These are phyloP conservation scores for Noccaea caerulescens DNA, from an alignment of 345 rosid species.

Conservation along the genomic window DNA sequence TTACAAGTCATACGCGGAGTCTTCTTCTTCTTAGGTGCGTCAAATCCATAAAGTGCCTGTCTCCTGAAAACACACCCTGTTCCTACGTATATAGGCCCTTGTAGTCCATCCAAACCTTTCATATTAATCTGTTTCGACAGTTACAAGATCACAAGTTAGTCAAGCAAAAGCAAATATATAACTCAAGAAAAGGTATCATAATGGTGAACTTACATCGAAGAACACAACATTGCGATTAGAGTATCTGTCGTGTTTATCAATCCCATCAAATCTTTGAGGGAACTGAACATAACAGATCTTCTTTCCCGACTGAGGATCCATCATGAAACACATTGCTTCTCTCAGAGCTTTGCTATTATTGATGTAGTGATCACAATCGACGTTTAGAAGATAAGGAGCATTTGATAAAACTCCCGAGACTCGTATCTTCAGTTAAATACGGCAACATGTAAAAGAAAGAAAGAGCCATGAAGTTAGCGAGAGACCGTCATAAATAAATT, in stretches of 20 bases:
- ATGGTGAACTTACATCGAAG: constrained; percentile 65
- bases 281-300: constrained; percentile 81
- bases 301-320: constrained; percentile 82
- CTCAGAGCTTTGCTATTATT: constrained; percentile 83
- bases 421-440: constrained; percentile 52
- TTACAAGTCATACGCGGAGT: constrained; percentile 71
- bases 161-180: background rate
- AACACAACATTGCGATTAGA: constrained; percentile 83
- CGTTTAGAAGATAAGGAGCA: constrained; percentile 79
- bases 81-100: constrained; percentile 95
- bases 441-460: constrained; percentile 12
- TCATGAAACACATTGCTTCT: constrained; percentile 90
- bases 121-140: constrained; percentile 71
- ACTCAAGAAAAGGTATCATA: background rate
- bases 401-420: constrained; percentile 77
- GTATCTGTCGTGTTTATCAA: constrained; percentile 75
- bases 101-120: constrained; percentile 94
- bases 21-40: constrained; percentile 82
- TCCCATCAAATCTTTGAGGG: constrained; percentile 88
- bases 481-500: background rate
- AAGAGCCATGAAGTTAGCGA: constrained; percentile 8
- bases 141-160: constrained; percentile 20
- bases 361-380: constrained; percentile 86
- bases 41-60: constrained; percentile 82
- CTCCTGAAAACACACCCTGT: constrained; percentile 95